Evolutionary conservation across 495 filamentous ascomycete genomes (phyloP), one percentile per base, ranked within the genome.

Genomic region (Thermothielavioides terrestris): DNA sequence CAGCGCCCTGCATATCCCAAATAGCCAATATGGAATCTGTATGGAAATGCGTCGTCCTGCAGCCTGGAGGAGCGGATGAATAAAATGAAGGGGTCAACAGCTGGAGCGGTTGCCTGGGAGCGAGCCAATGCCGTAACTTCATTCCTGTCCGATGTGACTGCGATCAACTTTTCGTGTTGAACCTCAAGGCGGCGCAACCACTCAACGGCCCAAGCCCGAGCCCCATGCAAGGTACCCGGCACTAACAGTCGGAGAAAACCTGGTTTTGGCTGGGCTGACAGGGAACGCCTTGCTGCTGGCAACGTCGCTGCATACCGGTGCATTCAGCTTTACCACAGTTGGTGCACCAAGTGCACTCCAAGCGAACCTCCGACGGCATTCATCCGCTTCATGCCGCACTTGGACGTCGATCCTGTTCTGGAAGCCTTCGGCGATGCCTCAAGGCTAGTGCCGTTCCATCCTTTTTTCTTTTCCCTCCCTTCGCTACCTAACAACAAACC

Each of bases 191-290:
- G 41, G 40, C 23, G 37, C 48, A 5, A 17, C 30, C 37, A 22
- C 30, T 43, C 14, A 42, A 27, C 26, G 15, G 30, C n/a, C 39
- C 38, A 42, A 50, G 38, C 20, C 31, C 25, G 37, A 48, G 32
- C 23, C 15, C 20, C 36, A 54, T 64, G 61, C 61, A 64, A 64
- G 61, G 61, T 64, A 64, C 61, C 61, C 61, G 61, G 50, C 40
- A 51, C 53, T 50, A 55, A 46, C 41, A 31, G 43, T 42, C 38
- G 43, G 32, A 26, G 36, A 42, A 51, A 55, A 50, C 47, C 53
- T 50, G 53, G 53, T 55, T 55, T 51, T n/a, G n/a, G 36, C 12
- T 23, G 27, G 32, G 22, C 36, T 43, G 23, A 15, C 18, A 20
- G 25, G 39, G 15, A n/a, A 17, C 20, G 21, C 34, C 25, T 40